Conservation (phyloP, 2,329 filamentous ascomycete species). For the Colletotrichum ledebouriae region DNA sequence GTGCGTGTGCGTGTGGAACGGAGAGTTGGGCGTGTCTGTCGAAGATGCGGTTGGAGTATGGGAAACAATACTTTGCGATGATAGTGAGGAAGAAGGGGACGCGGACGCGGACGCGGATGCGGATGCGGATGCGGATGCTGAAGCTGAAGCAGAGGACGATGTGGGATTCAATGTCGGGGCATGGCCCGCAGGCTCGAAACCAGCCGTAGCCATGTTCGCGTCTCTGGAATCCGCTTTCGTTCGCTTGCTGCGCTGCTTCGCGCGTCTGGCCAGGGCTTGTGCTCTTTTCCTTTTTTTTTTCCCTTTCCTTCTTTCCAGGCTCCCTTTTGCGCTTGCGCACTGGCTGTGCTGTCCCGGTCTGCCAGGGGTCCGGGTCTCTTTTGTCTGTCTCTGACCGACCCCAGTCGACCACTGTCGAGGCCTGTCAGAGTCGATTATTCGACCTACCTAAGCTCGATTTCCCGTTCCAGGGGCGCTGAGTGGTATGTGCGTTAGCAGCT, state of each 20-base stretch:
- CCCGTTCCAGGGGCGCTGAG: conserved; percentile 13
- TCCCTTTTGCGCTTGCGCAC: neutral
- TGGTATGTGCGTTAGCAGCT: conserved; percentile 36
- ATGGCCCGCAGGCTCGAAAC: conserved; percentile 42
- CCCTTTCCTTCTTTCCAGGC: neutral
- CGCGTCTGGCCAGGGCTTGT: conserved; percentile 32
- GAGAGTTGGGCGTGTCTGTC: conserved; percentile 42
- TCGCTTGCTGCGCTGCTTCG: conserved; percentile 25
- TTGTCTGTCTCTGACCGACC: conserved; percentile 36
- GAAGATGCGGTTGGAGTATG: conserved; percentile 29
- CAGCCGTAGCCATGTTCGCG: conserved; percentile 40
- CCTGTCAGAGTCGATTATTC: conserved; percentile 31
- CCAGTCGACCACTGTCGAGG: conserved; percentile 27
- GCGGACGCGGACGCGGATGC: conserved; percentile 36
- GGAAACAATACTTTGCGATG: conserved; percentile 32
- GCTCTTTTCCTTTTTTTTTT: conserved; percentile 11
- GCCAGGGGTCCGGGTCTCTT: neutral
- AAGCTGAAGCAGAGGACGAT: conserved; percentile 36
- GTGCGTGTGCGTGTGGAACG: conserved; percentile 61
- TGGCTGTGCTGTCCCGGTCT: conserved; percentile 13
- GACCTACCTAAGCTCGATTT: conserved; percentile 25
- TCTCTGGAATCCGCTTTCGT: conserved; percentile 36
- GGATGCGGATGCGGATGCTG: conserved; percentile 37
- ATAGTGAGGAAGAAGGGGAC: conserved; percentile 36
- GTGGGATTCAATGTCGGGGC: conserved; percentile 39